Evolutionary conservation across 2,329 filamentous ascomycete genomes (phyloP), one percentile per base, ranked within the genome.

Genomic region (Onygenales sp.): DNA sequence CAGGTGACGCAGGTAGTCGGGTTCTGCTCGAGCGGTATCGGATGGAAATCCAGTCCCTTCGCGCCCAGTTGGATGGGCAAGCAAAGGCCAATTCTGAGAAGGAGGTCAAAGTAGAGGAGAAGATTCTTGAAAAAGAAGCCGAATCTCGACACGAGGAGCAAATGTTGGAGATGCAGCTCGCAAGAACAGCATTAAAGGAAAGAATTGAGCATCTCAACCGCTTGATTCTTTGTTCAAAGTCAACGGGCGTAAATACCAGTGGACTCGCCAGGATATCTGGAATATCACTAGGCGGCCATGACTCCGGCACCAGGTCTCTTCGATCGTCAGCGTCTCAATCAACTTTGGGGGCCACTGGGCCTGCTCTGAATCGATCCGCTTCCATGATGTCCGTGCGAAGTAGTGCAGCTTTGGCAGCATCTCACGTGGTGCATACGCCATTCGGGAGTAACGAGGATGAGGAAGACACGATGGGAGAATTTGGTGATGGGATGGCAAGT

Each of bases 91-190:
- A 81, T 54, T 78, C 78, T 46, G 81, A 82, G 44, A 79, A 81
- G 46, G 82, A 86, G 51, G 55, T 46, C 7, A 55, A 52, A 43
- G 17, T 36, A 8, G 78, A 77, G 54, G 72, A 75, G 27, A 81
- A 79, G 50, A 80, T 86, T 55, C 81, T 84, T 48, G 83, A 93
- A 67, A 82, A 86, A 61, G 89, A 96, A 70, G 87, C 87, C 7
- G 85, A 90, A 60, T 82, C 89, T 60, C 83, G 90, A 41, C 93
- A 96, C 61, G 91, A 96, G 66, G 93, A 97, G 73, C 93, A 98
- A 69, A 92, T 98, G 80, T 78, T 98, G 52, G 93, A 98, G 71
- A 97, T 98, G 88, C 93, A 98, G 68, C 80, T 98, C 46, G 93
- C 93, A 35, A 84, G 93, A 43, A 98, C 93, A 0, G 93, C 93